phyloP scores from a whole-genome alignment of 78 protist species.

The Dictyostelium capitatum region DNA sequence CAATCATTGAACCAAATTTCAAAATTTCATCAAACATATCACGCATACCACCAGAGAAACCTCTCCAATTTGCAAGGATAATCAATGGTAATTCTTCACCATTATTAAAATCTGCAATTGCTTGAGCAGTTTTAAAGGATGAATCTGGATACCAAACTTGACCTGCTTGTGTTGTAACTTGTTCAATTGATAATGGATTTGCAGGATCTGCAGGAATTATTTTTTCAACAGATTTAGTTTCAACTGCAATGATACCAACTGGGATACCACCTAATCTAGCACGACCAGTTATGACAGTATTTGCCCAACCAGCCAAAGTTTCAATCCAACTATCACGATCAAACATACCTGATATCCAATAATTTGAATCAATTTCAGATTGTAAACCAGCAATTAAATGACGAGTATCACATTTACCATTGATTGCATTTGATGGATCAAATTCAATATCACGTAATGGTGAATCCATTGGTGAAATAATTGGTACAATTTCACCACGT shows the following conservation, averaged over 20 bases:
- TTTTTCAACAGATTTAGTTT: constrained; percentile 92
- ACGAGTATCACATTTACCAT: constrained; percentile 93
- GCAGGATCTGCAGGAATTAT: constrained; percentile 98
- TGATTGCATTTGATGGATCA: constrained; percentile 73
- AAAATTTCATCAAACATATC: constrained; percentile 98
- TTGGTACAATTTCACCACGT: constrained; percentile 78
- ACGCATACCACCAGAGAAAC: constrained; percentile 96
- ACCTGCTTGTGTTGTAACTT: constrained; percentile 92
- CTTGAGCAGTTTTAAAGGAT: constrained; percentile 98
- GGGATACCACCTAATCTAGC: constrained; percentile 98
- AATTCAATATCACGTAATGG: constrained; percentile 86
- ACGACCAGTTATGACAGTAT: constrained; percentile 97
- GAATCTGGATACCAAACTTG: constrained; percentile 99
- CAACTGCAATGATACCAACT: constrained; percentile 96
- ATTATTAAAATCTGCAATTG: constrained; percentile 93
- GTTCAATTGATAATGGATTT: constrained; percentile 87
- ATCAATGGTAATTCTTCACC: constrained; percentile 95
- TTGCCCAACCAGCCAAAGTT: constrained; percentile 96
- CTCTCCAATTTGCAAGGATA: constrained; percentile 99
- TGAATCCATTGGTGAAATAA: constrained; percentile 83
- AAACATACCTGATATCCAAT: constrained; percentile 94
- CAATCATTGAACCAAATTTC: constrained; percentile 98
- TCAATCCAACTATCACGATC: constrained; percentile 95
- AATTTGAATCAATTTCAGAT: constrained; percentile 15
- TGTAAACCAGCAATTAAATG: constrained; percentile 88